Base-by-base conservation (phyloP, 2,329 filamentous ascomycete species). In the Colletotrichum eleusines region DNA sequence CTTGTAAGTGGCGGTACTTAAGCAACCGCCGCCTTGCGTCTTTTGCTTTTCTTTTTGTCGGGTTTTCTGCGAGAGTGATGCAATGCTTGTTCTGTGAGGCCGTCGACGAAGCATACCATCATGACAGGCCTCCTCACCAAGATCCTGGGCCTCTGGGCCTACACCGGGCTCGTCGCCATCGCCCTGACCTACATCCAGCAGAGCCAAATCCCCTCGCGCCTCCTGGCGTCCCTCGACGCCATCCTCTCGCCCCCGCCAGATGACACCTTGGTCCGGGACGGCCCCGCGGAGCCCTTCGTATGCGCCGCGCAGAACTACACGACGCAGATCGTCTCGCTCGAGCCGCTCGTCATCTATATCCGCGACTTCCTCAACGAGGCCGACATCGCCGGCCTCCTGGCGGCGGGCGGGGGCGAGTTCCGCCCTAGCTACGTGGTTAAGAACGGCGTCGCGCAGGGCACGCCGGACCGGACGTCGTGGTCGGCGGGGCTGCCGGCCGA, bases 301-400 rank as follows among this genome's bases (percentile, higher is more conserved):
- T 83, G 81, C 72, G 74, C 74, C 14, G 61, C 75, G 1, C 78
- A 81, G 26, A 67, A 74, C 18, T 84, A 84, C 74, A 77, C 75
- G 5, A 83, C 81, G 0, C 79, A 83, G 64, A 78, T 84, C 51
- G 76, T 84, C 48, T 84, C 81, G 18, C 76, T 83, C 26, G 80
- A 82, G 51, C 83, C 83, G 1, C 75, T 84, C 1, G 76, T 84
- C 11, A 81, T 84, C 69, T 84, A 84, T 73, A 82, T 84, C 76
- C 80, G 81, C 74, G 72, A 78, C 64, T 82, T 84, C 75, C 75
- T 84, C 48, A 72, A 77, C 2, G 73, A 79, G 0, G 23, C 66
- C 31, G 83, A 84, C 72, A 51, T 70, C 18, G n/a, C 75, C 0
- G 76, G 78, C 3, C 76, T 84, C 8, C 78, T 84, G 23, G 71